phyloP scores from a whole-genome alignment of 2,329 filamentous ascomycete genomes.

The Cylindrodendrum hubeiense region DNA sequence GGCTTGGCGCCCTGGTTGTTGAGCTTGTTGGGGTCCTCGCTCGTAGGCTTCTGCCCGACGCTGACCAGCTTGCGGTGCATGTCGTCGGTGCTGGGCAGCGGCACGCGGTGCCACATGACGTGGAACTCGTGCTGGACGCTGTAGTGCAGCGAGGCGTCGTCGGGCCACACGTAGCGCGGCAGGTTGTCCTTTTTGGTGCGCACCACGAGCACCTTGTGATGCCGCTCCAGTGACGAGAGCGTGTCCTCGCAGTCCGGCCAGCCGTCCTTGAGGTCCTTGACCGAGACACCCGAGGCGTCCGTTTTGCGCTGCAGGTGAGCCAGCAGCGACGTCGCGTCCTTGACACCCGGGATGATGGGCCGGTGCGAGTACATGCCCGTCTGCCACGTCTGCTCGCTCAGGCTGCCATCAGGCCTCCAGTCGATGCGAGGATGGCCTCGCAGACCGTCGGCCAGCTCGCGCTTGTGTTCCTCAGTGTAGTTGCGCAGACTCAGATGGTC shows the following conservation, averaged over 20 bases:
- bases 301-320: constrained; percentile 84
- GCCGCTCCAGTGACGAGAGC: constrained; percentile 81
- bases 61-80: constrained; percentile 82
- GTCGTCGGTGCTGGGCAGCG: constrained; percentile 80
- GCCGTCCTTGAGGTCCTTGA: constrained; percentile 95
- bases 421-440: constrained; percentile 71
- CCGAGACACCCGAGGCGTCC: constrained; percentile 82
- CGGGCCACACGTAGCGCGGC: constrained; percentile 87
- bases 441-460: constrained; percentile 76
- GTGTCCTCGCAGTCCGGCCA: constrained; percentile 88
- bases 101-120: constrained; percentile 84
- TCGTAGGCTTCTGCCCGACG: constrained; percentile 86
- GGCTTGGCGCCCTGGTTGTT: constrained; percentile 63
- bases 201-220: constrained; percentile 86
- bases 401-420: constrained; percentile 67
- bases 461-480: constrained; percentile 71
- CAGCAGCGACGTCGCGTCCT: constrained; percentile 81
- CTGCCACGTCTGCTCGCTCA: constrained; percentile 76
- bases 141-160: constrained; percentile 83
- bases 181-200: constrained; percentile 93
- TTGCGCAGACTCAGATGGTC: constrained; percentile 81
- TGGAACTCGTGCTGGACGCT: constrained; percentile 86
- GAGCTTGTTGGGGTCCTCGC: constrained; percentile 76
- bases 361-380: constrained; percentile 84
- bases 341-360: constrained; percentile 84